Percentiles rank a stretch among this genome's conserved stretches.
phyloP scores from a whole-genome alignment of 192 early-diverging fungal species.

The Phlyctochytrium arcticum region DNA sequence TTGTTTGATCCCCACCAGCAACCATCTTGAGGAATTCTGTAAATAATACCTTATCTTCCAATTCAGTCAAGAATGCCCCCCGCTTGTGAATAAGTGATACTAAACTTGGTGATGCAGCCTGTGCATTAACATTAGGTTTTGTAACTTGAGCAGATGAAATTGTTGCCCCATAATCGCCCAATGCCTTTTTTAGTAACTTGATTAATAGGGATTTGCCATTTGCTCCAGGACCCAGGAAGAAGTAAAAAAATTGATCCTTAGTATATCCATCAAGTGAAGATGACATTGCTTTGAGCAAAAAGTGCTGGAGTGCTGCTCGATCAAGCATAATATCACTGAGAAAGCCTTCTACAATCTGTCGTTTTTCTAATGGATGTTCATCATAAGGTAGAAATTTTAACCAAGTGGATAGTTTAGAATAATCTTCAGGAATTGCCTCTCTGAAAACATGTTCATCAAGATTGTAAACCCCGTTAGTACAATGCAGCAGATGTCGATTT shows the following conservation, averaged over 20 bases:
- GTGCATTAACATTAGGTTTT: too few relatives aligned
- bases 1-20: background rate
- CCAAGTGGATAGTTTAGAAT: too few relatives aligned
- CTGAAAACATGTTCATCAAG: too few relatives aligned
- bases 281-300: background rate
- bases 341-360: background rate
- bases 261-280: background rate
- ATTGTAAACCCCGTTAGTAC: too few relatives aligned
- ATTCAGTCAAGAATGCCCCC: background rate
- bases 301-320: background rate
- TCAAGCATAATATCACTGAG: background rate
- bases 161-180: background rate
- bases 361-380: too few relatives aligned
- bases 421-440: too few relatives aligned
- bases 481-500: too few relatives aligned
- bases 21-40: slow-evolving; percentile 1
- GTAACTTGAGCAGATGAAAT: background rate
- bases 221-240: background rate
- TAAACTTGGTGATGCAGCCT: too few relatives aligned
- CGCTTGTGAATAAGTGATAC: background rate
- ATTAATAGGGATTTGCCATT: background rate
- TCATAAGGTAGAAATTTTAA: too few relatives aligned
- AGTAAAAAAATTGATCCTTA: background rate
- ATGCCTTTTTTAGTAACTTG: background rate
- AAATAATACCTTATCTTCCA: background rate